phyloP scores from a whole-genome alignment of 192 early-diverging fungal species.

The Backusella luteola region DNA sequence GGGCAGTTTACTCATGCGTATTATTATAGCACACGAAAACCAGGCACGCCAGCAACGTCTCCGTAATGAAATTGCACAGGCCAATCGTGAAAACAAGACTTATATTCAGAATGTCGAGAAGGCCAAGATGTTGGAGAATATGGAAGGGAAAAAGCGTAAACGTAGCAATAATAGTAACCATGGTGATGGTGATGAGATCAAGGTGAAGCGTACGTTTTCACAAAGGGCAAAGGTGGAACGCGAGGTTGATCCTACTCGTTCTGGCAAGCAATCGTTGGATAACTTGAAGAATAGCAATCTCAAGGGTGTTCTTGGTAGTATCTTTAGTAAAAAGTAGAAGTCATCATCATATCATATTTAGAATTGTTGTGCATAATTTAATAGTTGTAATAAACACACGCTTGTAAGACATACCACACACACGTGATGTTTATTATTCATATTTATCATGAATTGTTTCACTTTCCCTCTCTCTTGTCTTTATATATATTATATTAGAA shows the following conservation, averaged over 20 bases:
- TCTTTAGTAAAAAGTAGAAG: conserved; percentile 44
- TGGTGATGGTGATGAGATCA: conserved; percentile 19
- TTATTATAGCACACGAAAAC: conserved; percentile 59
- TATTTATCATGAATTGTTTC: background rate
- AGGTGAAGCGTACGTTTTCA: conserved; percentile 53
- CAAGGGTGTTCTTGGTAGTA: conserved; percentile 52
- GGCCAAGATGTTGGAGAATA: conserved; percentile 82
- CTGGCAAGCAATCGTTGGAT: conserved; percentile 15
- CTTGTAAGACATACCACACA: background rate
- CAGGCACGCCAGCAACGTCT: conserved; percentile 79
- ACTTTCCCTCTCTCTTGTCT: background rate
- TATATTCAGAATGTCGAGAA: conserved; percentile 87
- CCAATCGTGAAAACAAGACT: conserved; percentile 81
- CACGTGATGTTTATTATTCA: background rate
- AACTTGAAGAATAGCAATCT: conserved; percentile 32
- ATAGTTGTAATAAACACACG: background rate
- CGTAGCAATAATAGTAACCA: conserved; percentile 23
- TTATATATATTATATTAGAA: background rate
- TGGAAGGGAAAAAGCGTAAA: conserved; percentile 68
- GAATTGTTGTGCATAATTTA: background rate
- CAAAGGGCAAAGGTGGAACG: conserved; percentile 63
- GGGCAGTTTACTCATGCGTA: background rate
- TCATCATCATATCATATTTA: background rate
- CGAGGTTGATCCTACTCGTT: conserved; percentile 29
- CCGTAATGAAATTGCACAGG: conserved; percentile 79